A percentile compares a stretch with the other conserved stretches of the same genome.
These are phyloP conservation scores for Marsdenia floribunda DNA, from an alignment of 257 asterid genomes.

Conservation along the genomic window DNA sequence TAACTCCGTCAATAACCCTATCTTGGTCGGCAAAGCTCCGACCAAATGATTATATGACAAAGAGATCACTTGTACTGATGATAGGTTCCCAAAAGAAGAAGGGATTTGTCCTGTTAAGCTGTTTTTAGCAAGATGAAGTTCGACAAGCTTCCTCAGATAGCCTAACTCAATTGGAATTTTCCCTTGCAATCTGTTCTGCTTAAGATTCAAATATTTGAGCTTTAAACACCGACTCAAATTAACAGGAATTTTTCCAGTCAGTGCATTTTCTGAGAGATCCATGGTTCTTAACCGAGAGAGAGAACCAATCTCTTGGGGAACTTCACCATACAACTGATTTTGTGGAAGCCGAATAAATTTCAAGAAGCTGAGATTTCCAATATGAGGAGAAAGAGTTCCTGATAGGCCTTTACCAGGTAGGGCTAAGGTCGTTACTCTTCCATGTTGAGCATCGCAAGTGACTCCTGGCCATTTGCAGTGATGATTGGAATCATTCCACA, in stretches of 20 bases:
- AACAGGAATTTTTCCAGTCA: neutral
- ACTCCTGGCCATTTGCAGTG: constrained; percentile 31
- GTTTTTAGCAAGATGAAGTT: too few relatives aligned
- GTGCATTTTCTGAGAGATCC: neutral
- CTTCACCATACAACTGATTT: constrained; percentile 24
- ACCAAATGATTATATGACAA: too few relatives aligned
- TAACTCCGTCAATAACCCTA: too few relatives aligned
- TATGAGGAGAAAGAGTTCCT: constrained; percentile 30
- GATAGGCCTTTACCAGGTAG: constrained; percentile 20
- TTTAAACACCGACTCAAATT: neutral
- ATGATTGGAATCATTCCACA: constrained; percentile 14
- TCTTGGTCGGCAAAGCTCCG: too few relatives aligned
- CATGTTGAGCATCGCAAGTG: constrained; percentile 19
- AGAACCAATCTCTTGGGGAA: constrained; percentile 17
- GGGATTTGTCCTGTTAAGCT: neutral
- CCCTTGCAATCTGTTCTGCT: neutral
- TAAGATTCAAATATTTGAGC: neutral
- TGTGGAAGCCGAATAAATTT: constrained; percentile 18
- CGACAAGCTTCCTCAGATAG: neutral
- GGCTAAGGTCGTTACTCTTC: constrained; percentile 19
- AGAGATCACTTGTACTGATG: neutral
- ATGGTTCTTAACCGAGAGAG: neutral
- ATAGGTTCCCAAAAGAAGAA: neutral
- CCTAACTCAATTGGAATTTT: neutral
- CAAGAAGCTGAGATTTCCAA: constrained; percentile 40